Base-by-base conservation (phyloP, 148 eudicot genomes). In the Rhododendron kiyosumense region DNA sequence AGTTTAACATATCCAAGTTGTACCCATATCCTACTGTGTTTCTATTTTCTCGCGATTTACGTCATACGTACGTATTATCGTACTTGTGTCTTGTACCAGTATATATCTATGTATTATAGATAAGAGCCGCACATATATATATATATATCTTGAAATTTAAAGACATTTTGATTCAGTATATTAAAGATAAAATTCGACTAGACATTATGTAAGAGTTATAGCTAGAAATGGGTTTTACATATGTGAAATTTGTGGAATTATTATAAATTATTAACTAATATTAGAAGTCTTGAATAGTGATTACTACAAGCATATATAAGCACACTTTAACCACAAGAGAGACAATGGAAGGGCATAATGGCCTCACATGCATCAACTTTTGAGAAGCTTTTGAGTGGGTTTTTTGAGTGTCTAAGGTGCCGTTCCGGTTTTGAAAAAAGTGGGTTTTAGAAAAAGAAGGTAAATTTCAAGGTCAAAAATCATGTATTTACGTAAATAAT, bases 291-390 rank as follows among this genome's bases (percentile, higher is more conserved):
- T 30, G 48, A n/a, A 12, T 28, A 57, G 30, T 67, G 49, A 32
- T 69, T 11, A 34, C 20, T 22, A n/a, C 74, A 71, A 7, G 52
- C 20, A 28, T 38, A 28, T 46, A 43, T 54, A 22, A 38, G 45
- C 63, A 48, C 79, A 74, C 24, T 82, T 82, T 86, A 82, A 45
- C 80, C 85, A 82, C 85, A 86, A 86, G 88, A 86, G 78, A 86
- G 88, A 86, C 88, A 86, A 82, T 82, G 76, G n/a, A 86, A 54
- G 74, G 67, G 74, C 81, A 86, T 81, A 81, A 82, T 86, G 85
- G 45, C 51, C 74, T 86, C 84, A 78, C 84, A 82, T 78, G 85
- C 45, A 52, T 61, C 69, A 57, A 85, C 75, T 86, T 88, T 85
- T 85, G 81, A 88, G 74, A 61, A 9, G 83, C 43, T 34, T 48